Conservation (phyloP, 1,284 basidiomycete species). For the Sphaerobolus stellatus region DNA sequence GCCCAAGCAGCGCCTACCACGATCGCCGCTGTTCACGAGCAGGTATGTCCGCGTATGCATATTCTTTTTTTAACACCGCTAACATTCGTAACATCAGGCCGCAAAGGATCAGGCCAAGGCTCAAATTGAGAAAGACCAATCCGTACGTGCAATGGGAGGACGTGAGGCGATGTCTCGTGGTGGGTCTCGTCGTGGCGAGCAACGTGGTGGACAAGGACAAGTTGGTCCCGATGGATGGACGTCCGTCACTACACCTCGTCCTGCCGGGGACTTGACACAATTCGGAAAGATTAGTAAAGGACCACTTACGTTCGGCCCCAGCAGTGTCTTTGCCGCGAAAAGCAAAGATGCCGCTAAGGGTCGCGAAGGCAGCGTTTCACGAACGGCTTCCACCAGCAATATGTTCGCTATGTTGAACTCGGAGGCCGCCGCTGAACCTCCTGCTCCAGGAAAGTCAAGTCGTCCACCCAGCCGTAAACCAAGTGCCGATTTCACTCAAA, state of each 20-base stretch:
- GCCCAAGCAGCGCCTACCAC: slow-evolving; percentile 81
- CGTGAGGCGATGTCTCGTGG: slow-evolving; percentile 60
- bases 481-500: slow-evolving; percentile 45
- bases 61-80: slow-evolving; percentile 6
- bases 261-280: slow-evolving; percentile 81
- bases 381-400: slow-evolving; percentile 77
- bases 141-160: slow-evolving; percentile 42
- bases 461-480: slow-evolving; percentile 50
- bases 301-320: slow-evolving; percentile 71
- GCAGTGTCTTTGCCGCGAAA: slow-evolving; percentile 76
- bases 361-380: slow-evolving; percentile 63
- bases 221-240: slow-evolving; percentile 81
- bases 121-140: slow-evolving; percentile 57
- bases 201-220: slow-evolving; percentile 56
- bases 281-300: slow-evolving; percentile 83
- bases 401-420: slow-evolving; percentile 81
- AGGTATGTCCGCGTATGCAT: slow-evolving; percentile 47
- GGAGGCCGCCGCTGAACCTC: slow-evolving; percentile 50
- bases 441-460: slow-evolving; percentile 44
- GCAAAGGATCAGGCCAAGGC: slow-evolving; percentile 66
- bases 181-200: slow-evolving; percentile 86
- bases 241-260: slow-evolving; percentile 66
- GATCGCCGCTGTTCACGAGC: slow-evolving; percentile 87
- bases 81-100: slow-evolving; percentile 49
- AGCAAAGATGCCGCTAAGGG: slow-evolving; percentile 58